These are phyloP conservation scores for Wickerhamiella azyma DNA, from an alignment of 805 yeast genomes.

Conservation along the genomic window DNA sequence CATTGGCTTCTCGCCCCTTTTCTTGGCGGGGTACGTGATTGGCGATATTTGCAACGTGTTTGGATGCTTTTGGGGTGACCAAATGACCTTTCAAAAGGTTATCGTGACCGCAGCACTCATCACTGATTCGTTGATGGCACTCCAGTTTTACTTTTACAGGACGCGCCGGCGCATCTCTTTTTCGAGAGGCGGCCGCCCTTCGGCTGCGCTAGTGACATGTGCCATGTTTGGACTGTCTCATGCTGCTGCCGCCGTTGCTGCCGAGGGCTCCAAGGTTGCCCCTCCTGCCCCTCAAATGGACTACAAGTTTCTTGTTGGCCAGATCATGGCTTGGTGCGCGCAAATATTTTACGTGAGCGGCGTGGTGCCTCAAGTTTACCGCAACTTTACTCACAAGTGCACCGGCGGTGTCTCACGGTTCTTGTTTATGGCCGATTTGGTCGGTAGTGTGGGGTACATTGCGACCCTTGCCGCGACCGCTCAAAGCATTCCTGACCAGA, in stretches of 20 bases:
- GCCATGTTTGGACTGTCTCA: conserved; percentile 8
- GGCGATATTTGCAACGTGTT: conserved; percentile 24
- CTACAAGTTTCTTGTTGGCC: conserved; percentile 16
- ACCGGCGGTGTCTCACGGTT: conserved; percentile 28
- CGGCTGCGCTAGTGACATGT: not conserved
- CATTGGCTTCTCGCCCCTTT: conserved; percentile 22
- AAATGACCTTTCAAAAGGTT: conserved; percentile 22
- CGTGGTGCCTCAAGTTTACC: conserved; percentile 30
- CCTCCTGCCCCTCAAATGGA: conserved; percentile 10
- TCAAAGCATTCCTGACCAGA: conserved; percentile 9
- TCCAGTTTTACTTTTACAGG: conserved; percentile 20
- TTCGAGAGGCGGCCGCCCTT: conserved; percentile 7
- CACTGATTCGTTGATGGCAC: conserved; percentile 18
- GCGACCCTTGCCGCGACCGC: conserved; percentile 22
- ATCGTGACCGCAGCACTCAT: conserved; percentile 18
- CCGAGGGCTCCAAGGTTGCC: not conserved
- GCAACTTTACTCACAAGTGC: conserved; percentile 27
- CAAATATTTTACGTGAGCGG: conserved; percentile 21
- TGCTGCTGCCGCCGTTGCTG: not conserved
- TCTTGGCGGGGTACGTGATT: conserved; percentile 21
- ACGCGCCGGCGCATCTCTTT: not conserved
- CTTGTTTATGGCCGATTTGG: conserved; percentile 21
- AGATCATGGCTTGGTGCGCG: conserved; percentile 19
- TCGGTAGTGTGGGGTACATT: conserved; percentile 20
- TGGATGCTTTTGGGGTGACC: conserved; percentile 23